Base-by-base conservation (phyloP, 129 eudicot species). In the Smallanthus sonchifolius region DNA sequence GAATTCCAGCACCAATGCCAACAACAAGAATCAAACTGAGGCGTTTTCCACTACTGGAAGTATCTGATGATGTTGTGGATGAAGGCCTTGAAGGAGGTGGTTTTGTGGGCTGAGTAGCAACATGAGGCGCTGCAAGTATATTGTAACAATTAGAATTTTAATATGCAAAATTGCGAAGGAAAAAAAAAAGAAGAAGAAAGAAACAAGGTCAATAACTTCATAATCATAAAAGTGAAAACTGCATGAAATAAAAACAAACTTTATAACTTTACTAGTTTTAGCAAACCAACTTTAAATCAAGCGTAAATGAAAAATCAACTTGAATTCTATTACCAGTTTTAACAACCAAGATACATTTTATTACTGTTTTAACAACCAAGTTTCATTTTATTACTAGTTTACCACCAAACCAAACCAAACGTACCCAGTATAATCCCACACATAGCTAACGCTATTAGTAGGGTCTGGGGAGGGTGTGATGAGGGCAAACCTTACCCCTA, bases 1-100 rank as follows among this genome's bases (percentile, higher is more conserved):
- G 76, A 74, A 94, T 79, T 10, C 86, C 81, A 68, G 83, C 97
- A 63, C 87, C 91, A 82, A 91, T 84, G 54, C 91, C 89, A 67
- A 91, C 72, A 55, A 86, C 57, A 79, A 94, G 77, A 74, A 88
- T 40, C 80, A 86, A 80, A 69, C 82, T 90, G 42, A 84, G 87
- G 48, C 74, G 84, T 39, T 79, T 88, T 73, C 83, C 90, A 72
- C 86, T 79, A 78, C 66, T 64, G 59, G 99, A 84, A 73, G 82
- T 34, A 70, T 61, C 81, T 10, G 61, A 2, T 24, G 86, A n/a
- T 47, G 87, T 73, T 76, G 91, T 75, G 77, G 86, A 56, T 62
- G 97, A 80, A 71, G 88, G 89, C 70, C 67, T 69, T 65, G 60
- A 42, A 34, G 88, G 80, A 54, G 82, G 84, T 86, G 85, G 77